phyloP scores from a whole-genome alignment of 352 stramenopile species.

The Phytophthora tubulina region DNA sequence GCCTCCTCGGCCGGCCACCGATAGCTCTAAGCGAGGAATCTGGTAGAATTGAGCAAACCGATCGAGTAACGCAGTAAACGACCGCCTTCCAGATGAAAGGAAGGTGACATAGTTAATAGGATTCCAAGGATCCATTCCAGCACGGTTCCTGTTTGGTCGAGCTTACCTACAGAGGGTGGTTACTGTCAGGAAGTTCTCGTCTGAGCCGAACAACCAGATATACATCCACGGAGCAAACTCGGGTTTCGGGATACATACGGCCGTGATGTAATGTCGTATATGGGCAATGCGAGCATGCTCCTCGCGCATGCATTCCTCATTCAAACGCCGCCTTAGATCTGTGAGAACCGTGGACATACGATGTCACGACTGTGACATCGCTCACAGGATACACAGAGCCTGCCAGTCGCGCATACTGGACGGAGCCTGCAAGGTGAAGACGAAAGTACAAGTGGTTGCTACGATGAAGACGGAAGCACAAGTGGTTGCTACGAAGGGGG shows the following conservation, averaged over 20 bases:
- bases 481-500: too few species aligned
- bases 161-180: conserved; percentile 5
- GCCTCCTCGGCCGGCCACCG: conserved; percentile 16
- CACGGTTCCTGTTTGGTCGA: background rate
- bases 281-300: background rate
- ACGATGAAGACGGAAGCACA: too few species aligned
- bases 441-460: too few species aligned
- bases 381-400: too few species aligned
- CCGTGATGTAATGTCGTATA: background rate
- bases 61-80: background rate
- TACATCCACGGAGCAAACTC: background rate
- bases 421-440: too few species aligned
- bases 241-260: background rate
- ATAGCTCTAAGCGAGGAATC: background rate
- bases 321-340: background rate
- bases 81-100: too few species aligned
- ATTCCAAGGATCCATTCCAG: background rate
- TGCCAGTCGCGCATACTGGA: too few species aligned
- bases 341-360: background rate
- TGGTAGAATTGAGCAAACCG: background rate
- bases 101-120: too few species aligned
- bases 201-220: background rate
- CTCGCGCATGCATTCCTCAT: background rate
- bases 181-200: background rate
- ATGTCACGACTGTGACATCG: too few species aligned